Conservation (phyloP, 2,329 filamentous ascomycete species). For the Claviceps sorghi region DNA sequence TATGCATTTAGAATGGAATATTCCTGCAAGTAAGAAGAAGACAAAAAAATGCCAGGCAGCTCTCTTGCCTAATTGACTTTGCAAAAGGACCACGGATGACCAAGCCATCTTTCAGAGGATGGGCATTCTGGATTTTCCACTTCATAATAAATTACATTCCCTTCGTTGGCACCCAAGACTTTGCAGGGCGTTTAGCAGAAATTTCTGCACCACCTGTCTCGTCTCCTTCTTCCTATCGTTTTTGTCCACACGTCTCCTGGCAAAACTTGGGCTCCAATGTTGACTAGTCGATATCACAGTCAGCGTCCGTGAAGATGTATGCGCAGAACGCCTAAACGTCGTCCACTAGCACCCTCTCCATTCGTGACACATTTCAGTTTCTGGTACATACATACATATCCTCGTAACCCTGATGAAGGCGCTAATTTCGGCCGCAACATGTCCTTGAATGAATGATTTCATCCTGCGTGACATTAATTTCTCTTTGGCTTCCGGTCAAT, state of each 20-base stretch:
- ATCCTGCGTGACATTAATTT: conserved; percentile 13
- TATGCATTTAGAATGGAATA: neutral
- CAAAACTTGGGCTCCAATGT: neutral
- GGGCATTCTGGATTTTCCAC: neutral
- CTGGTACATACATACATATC: neutral
- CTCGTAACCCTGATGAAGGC: neutral
- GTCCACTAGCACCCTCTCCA: neutral
- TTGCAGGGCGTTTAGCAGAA: neutral
- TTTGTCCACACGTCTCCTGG: neutral
- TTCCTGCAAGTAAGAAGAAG: too few relatives aligned
- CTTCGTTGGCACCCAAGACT: neutral
- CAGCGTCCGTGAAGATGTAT: neutral
- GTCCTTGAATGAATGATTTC: neutral
- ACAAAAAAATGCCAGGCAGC: neutral
- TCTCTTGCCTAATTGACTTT: neutral
- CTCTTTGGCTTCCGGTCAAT: conserved; percentile 24
- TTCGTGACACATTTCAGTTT: neutral
- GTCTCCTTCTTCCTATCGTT: neutral
- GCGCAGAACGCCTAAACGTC: neutral
- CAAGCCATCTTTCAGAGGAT: neutral
- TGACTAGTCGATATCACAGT: neutral
- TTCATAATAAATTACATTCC: neutral
- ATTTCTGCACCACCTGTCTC: neutral
- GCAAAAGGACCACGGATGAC: neutral
- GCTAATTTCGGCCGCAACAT: neutral